Conservation (phyloP, 1,284 basidiomycete species). For the Leccinum huronense region DNA sequence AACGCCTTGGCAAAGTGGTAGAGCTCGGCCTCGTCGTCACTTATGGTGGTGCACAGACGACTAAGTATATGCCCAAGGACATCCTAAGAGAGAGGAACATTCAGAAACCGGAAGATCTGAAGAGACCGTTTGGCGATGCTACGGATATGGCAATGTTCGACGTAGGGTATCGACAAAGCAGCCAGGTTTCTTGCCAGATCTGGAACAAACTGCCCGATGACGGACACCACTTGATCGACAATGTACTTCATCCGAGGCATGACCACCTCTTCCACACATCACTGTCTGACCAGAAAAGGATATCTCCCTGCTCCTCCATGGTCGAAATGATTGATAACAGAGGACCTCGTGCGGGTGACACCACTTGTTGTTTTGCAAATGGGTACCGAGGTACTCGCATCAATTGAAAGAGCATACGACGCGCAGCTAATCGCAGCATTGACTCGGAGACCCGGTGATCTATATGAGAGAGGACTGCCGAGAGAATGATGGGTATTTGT, state of each 20-base stretch:
- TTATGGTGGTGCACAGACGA: slow-evolving; percentile 82
- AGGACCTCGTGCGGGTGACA: slow-evolving; percentile 44
- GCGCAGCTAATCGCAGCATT: slow-evolving; percentile 70
- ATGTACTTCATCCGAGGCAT: slow-evolving; percentile 70
- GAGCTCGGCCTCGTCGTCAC: slow-evolving; percentile 66
- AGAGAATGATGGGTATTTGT: slow-evolving; percentile 75
- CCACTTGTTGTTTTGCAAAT: slow-evolving; percentile 55
- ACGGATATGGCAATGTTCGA: slow-evolving; percentile 84
- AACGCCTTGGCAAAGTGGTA: slow-evolving; percentile 86
- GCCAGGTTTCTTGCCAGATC: slow-evolving; percentile 78
- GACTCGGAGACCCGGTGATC: slow-evolving; percentile 62
- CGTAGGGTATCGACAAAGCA: slow-evolving; percentile 79
- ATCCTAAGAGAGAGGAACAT: slow-evolving; percentile 66
- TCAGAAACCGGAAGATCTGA: slow-evolving; percentile 86
- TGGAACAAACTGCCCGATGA: slow-evolving; percentile 70
- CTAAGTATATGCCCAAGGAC: slow-evolving; percentile 83
- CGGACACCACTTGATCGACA: slow-evolving; percentile 62
- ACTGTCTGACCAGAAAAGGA: slow-evolving; percentile 73
- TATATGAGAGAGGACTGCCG: slow-evolving; percentile 80
- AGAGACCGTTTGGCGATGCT: slow-evolving; percentile 87
- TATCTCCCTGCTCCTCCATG: slow-evolving; percentile 59
- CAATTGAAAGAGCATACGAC: slow-evolving; percentile 76
- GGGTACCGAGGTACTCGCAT: slow-evolving; percentile 73
- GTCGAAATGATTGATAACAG: slow-evolving; percentile 53
- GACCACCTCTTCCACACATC: slow-evolving; percentile 50